phyloP scores from a whole-genome alignment of 1,139 yeast genomes.

The Nakaseomyces kungkrabaensis region DNA sequence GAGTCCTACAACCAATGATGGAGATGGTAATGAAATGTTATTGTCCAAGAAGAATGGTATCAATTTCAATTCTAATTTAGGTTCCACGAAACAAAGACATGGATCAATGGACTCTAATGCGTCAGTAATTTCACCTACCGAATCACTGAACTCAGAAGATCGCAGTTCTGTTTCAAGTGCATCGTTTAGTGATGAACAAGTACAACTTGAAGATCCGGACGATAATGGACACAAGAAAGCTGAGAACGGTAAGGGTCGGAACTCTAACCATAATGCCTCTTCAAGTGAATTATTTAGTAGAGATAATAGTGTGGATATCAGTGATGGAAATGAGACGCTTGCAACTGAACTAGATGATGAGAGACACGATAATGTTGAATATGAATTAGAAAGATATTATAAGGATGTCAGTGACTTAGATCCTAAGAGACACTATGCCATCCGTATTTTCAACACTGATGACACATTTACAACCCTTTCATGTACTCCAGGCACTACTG shows the following conservation, averaged over 20 bases:
- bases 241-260: not conserved
- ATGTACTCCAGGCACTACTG: constrained; percentile 64
- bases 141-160: not conserved
- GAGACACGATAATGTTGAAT: constrained; percentile 30
- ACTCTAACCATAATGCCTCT: not conserved
- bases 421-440: constrained; percentile 28
- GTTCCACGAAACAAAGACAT: not conserved
- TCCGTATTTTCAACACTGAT: constrained; percentile 69
- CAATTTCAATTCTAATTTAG: not conserved
- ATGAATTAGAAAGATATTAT: constrained; percentile 26
- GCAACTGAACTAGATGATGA: constrained; percentile 23
- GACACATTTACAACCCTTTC: constrained; percentile 75
- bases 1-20: constrained; percentile 6
- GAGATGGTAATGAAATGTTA: constrained; percentile 10
- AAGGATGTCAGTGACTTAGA: constrained; percentile 28
- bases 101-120: not conserved
- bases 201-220: not conserved
- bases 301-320: not conserved
- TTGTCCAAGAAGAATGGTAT: constrained; percentile 4
- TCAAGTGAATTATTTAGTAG: constrained; percentile 5
- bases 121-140: not conserved
- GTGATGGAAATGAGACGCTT: not conserved
- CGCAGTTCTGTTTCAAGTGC: not conserved
- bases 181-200: not conserved
- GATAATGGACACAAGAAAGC: not conserved